Conservation (phyloP, 1,139 yeast species). For the Pichia kudriavzevii region DNA sequence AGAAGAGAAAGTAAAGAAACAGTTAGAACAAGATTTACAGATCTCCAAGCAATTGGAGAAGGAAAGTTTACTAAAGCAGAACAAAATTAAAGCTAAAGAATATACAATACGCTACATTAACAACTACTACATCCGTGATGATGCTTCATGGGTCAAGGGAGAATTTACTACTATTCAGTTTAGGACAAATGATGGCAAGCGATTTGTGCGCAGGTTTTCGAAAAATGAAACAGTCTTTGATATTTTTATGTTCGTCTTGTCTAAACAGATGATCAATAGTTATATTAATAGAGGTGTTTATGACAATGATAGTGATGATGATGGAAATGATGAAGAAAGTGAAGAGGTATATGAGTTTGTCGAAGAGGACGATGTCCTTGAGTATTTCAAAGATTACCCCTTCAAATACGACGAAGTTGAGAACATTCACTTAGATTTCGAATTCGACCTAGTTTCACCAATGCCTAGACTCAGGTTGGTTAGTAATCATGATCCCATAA, state of each 20-base stretch:
- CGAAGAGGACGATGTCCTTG: slow-evolving; percentile 16
- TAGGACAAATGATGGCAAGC: slow-evolving; percentile 51
- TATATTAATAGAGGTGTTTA: slow-evolving; percentile 1
- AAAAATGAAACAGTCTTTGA: slow-evolving; percentile 46
- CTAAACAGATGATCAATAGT: slow-evolving; percentile 28
- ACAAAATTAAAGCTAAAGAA: slow-evolving; percentile 14
- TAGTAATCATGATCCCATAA: too few species aligned
- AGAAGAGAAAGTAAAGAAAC: slow-evolving; percentile 19
- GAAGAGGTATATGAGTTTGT: background rate
- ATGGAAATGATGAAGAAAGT: background rate
- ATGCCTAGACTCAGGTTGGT: slow-evolving; percentile 51
- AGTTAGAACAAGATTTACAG: slow-evolving; percentile 9
- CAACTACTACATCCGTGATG: slow-evolving; percentile 16
- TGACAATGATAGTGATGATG: slow-evolving; percentile 3
- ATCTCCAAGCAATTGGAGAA: slow-evolving; percentile 20
- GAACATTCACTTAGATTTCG: slow-evolving; percentile 24
- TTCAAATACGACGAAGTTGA: slow-evolving; percentile 4
- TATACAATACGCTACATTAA: slow-evolving; percentile 16
- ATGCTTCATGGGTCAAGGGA: slow-evolving; percentile 26
- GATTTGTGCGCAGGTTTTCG: slow-evolving; percentile 50
- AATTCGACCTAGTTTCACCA: slow-evolving; percentile 47
- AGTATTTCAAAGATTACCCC: slow-evolving; percentile 6
- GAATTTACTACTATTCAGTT: slow-evolving; percentile 35
- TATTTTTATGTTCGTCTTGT: slow-evolving; percentile 59
- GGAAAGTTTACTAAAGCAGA: slow-evolving; percentile 5